These are phyloP conservation scores for Lactarius deliciosus DNA, from an alignment of 768 basidiomycete genomes.

Conservation along the genomic window DNA sequence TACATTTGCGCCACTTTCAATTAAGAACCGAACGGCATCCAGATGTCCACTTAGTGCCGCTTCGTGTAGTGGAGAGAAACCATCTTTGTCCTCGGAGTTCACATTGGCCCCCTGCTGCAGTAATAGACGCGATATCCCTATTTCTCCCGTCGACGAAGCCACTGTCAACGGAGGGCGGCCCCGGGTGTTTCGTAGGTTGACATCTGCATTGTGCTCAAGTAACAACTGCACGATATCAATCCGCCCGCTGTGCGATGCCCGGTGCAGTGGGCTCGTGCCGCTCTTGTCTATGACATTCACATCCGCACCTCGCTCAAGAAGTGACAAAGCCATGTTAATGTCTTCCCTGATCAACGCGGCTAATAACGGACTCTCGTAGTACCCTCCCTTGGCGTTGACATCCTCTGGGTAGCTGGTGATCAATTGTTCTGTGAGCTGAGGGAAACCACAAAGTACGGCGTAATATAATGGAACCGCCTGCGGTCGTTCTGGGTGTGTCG, in stretches of 20 bases:
- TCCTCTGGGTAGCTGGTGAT: not conserved
- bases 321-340: not conserved
- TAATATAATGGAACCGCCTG: constrained; percentile 3
- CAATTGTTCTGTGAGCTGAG: not conserved
- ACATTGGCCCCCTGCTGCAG: not conserved
- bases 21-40: not conserved
- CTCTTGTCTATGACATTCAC: not conserved
- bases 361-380: not conserved
- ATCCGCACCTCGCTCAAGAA: constrained; percentile 1
- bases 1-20: not conserved
- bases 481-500: not conserved
- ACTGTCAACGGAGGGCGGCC: no score
- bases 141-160: not conserved
- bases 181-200: no score
- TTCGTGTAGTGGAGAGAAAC: not conserved
- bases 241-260: no score
- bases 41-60: not conserved
- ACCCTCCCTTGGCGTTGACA: not conserved
- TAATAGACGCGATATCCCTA: not conserved
- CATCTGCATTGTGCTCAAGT: no score
- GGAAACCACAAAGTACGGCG: not conserved
- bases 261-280: no score
- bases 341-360: not conserved
- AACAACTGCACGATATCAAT: no score
- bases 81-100: not conserved